Conservation (phyloP, 192 early-diverging fungal species). For the Entomortierella lignicola region DNA sequence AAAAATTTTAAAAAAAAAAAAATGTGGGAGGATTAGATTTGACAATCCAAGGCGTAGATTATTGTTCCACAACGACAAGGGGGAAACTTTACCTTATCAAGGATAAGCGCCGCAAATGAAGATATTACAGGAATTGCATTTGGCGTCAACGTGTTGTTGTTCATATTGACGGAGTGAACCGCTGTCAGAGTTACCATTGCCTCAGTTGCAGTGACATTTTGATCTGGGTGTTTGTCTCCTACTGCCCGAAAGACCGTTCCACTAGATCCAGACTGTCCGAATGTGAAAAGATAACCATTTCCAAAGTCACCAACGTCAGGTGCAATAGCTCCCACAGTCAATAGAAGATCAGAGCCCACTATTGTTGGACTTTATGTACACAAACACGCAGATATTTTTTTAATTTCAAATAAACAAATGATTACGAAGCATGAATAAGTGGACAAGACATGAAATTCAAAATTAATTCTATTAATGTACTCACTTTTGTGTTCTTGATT, state of each 20-base stretch:
- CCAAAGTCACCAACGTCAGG: constrained; percentile 25
- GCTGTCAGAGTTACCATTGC: constrained; percentile 13
- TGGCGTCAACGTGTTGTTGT: constrained; percentile 1
- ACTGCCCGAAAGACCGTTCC: constrained; percentile 15
- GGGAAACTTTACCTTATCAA: constrained; percentile 55
- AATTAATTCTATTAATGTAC: background rate
- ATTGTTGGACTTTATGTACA: constrained; percentile 16
- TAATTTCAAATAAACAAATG: too few relatives aligned
- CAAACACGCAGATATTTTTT: background rate
- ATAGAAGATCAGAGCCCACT: constrained; percentile 42
- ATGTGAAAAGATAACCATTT: constrained; percentile 24
- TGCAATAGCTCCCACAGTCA: constrained; percentile 47
- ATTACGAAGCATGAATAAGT: background rate
- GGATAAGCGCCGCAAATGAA: constrained; percentile 33
- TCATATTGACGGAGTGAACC: constrained; percentile 20
- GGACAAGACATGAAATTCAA: too few relatives aligned
- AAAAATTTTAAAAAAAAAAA: background rate
- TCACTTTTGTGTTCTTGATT: constrained; percentile 28
- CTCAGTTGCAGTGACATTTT: constrained; percentile 33
- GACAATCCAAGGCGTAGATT: too few relatives aligned
- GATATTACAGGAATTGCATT: constrained; percentile 30
- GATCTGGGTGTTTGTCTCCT: constrained; percentile 22
- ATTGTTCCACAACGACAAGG: too few relatives aligned
- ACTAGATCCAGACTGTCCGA: constrained; percentile 29
- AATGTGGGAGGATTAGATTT: background rate